Conservation (phyloP, 2,329 filamentous ascomycete species). For the Cercospora sojina region DNA sequence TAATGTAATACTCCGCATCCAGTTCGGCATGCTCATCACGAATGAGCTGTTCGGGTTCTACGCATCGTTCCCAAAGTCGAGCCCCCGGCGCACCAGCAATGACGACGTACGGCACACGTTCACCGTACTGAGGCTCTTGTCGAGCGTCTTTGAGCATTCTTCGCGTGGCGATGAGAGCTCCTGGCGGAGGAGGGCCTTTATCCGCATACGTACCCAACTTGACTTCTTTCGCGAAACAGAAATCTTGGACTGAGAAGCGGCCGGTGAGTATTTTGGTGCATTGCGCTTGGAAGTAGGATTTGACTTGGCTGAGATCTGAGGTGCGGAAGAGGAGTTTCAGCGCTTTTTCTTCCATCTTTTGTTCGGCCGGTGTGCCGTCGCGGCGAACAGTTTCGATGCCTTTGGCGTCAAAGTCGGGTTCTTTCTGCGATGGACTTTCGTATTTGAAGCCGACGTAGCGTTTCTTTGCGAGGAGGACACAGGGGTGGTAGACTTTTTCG, state of each 20-base stretch:
- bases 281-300: conserved; percentile 83
- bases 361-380: conserved; percentile 91
- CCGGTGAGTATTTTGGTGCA: conserved; percentile 91
- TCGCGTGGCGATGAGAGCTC: conserved; percentile 81
- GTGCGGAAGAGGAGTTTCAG: conserved; percentile 88
- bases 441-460: conserved; percentile 98
- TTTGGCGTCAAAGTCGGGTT: conserved; percentile 94
- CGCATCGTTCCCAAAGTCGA: conserved; percentile 81
- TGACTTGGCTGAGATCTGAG: conserved; percentile 82
- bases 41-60: conserved; percentile 80
- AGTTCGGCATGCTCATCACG: conserved; percentile 74
- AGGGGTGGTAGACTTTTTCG: conserved; percentile 97
- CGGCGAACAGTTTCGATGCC: conserved; percentile 96
- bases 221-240: conserved; percentile 92
- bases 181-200: conserved; percentile 75
- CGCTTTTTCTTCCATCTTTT: conserved; percentile 93
- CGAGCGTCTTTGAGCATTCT: conserved; percentile 84
- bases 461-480: conserved; percentile 91
- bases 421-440: conserved; percentile 70
- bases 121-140: conserved; percentile 88
- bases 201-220: conserved; percentile 85
- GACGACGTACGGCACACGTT: conserved; percentile 92
- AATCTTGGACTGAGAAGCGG: conserved; percentile 85
- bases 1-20: conserved; percentile 95
- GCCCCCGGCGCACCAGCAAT: conserved; percentile 84